A percentile compares a stretch with the other conserved stretches of the same genome.
phyloP scores from a whole-genome alignment of 768 basidiomycete species.

The Tricholoma furcatifolium region DNA sequence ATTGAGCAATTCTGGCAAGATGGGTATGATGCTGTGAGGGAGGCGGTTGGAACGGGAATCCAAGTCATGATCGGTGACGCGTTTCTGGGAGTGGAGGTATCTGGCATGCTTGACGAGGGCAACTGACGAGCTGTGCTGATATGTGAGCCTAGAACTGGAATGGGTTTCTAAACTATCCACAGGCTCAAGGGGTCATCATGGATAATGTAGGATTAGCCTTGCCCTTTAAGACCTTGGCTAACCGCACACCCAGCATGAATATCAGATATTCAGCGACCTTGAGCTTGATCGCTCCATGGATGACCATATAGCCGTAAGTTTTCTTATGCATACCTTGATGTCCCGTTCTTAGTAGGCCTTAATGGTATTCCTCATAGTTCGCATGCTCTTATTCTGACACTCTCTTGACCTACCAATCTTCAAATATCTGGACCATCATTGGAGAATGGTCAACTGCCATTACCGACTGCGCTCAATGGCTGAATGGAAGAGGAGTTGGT shows the following conservation, averaged over 20 bases:
- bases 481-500: slow-evolving; percentile 75
- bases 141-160: slow-evolving; percentile 47
- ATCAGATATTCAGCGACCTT: slow-evolving; percentile 66
- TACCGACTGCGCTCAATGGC: slow-evolving; percentile 76
- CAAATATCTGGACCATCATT: slow-evolving; percentile 70
- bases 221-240: slow-evolving; percentile 2
- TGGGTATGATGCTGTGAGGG: slow-evolving; percentile 58
- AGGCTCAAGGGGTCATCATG: slow-evolving; percentile 60
- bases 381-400: slow-evolving; percentile 51
- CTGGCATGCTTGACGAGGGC: neutral
- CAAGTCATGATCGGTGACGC: slow-evolving; percentile 75
- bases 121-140: slow-evolving; percentile 4
- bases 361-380: slow-evolving; percentile 29
- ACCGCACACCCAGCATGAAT: slow-evolving; percentile 50
- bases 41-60: slow-evolving; percentile 42
- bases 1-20: slow-evolving; percentile 57
- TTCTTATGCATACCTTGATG: neutral
- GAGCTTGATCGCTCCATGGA: slow-evolving; percentile 54
- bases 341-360: neutral
- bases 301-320: slow-evolving; percentile 53
- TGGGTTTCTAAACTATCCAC: slow-evolving; percentile 53
- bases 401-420: slow-evolving; percentile 44
- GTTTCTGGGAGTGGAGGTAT: slow-evolving; percentile 58
- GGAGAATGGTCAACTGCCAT: slow-evolving; percentile 80
- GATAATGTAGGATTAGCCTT: slow-evolving; percentile 44